These are phyloP conservation scores for Boletus coccyginus DNA, from an alignment of 768 basidiomycete genomes.

Conservation along the genomic window DNA sequence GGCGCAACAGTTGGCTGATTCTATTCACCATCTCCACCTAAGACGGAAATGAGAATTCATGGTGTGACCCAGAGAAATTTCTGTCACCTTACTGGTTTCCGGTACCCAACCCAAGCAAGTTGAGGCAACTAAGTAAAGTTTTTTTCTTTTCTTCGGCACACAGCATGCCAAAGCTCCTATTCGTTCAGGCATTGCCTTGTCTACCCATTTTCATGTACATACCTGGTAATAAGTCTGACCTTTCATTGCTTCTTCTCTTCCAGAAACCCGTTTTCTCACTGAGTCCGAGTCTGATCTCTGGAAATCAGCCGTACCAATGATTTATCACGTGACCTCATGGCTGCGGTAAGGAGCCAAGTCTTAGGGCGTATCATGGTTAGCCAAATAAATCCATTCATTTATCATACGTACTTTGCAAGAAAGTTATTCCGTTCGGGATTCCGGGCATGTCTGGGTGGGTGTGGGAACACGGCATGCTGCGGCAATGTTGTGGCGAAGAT, in stretches of 20 bases:
- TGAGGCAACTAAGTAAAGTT: background rate
- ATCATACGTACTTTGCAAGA: no score
- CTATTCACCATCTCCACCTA: constrained; percentile 3
- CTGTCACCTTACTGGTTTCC: background rate
- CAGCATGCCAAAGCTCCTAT: background rate
- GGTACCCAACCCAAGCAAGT: background rate
- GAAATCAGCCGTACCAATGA: background rate
- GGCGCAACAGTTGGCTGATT: background rate
- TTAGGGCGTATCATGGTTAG: background rate
- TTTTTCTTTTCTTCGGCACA: background rate
- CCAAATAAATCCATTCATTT: no score
- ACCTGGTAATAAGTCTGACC: background rate
- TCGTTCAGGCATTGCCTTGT: background rate
- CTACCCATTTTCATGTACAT: background rate
- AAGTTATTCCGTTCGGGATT: no score
- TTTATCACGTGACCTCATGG: constrained; percentile 5
- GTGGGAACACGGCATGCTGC: no score
- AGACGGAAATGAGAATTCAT: constrained; percentile 10
- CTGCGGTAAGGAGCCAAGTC: background rate
- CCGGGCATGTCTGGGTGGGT: no score
- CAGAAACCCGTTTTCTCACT: background rate
- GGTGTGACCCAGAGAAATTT: background rate
- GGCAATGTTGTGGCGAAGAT: no score
- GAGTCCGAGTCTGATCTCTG: background rate
- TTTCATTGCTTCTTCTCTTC: background rate